Evolutionary conservation across 257 asterid genomes (phyloP).

Genomic region (Nicotiana undulata): DNA sequence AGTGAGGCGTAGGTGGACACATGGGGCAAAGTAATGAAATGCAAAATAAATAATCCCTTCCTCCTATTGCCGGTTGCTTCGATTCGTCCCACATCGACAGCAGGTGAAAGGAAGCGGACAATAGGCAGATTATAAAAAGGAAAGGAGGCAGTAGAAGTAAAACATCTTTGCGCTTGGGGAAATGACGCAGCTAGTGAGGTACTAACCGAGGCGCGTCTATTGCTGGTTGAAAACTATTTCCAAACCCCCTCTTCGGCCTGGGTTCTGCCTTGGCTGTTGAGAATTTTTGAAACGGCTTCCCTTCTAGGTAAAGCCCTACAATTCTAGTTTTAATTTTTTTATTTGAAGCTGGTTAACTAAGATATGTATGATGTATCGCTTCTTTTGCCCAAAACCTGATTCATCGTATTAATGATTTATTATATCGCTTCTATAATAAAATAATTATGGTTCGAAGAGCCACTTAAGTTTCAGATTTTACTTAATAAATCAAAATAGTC

Average conservation of each 20-base stretch:
- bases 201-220: constrained; percentile 35
- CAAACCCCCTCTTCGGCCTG: constrained; percentile 24
- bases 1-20: not conserved
- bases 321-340: not conserved
- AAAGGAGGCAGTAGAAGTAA: rapidly evolving
- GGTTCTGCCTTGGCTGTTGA: constrained; percentile 20
- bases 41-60: no score
- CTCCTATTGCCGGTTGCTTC: not conserved
- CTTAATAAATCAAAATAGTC: no score
- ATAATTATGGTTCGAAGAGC: no score
- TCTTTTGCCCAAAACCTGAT: no score
- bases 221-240: constrained; percentile 34
- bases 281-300: constrained; percentile 35
- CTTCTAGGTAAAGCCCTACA: not conserved
- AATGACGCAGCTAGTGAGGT: constrained; percentile 37
- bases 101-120: not conserved
- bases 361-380: rapidly evolving
- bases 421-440: no score
- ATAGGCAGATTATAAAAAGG: not conserved
- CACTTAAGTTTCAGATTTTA: no score
- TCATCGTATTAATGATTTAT: no score
- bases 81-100: constrained; percentile 27
- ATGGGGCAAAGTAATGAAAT: not conserved
- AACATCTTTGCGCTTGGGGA: constrained; percentile 33
- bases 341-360: no score